Base-by-base conservation (phyloP, 441 rosid genomes). In the Breynia disticha region DNA sequence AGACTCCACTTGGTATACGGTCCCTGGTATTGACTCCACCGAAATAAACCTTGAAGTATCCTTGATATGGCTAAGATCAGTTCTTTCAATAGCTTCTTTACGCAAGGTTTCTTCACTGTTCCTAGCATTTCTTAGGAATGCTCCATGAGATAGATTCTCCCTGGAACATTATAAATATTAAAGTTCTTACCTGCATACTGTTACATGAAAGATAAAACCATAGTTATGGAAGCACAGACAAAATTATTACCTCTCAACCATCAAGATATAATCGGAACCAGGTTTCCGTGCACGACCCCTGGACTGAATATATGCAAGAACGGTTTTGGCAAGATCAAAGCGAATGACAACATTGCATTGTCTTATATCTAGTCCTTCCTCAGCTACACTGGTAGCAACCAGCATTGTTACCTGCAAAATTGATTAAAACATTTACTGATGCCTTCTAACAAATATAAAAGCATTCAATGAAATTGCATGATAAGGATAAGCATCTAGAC, bases 231-330 rank as follows among this genome's bases (percentile, higher is more conserved):
- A 60, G 53, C 17, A 58, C 48, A 66, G 50, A 43, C 43, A 54
- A 55, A 15, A 46, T n/a, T 7, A 64, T 48, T 73, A 94, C 99
- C 99, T 90, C 80, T 94, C 97, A 67, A 82, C 86, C 99, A 94
- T 94, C 79, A 94, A 84, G 67, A 94, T 87, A 61, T 94, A 94
- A 83, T 85, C 91, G 62, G 97, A 94, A 50, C 99, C 97, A 70
- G 99, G 97, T 72, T 94, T 94, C 76, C 99, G 82, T 46, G 99
- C 99, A 72, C 99, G 91, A 57, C 99, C 99, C 64, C 97, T 85
- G 0, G 99, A 94, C 75, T 94, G 99, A 72, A 94, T 94, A 63
- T 94, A 90, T 16, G 99, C 99, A 56, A 94, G 73, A 54, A 94
- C 96, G 59, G 99, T 94, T 81, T 94, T 94, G 56, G 99, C 99